These are phyloP conservation scores for Apophysomyces ossiformis DNA, from an alignment of 371 early-diverging fungal species.

Conservation along the genomic window DNA sequence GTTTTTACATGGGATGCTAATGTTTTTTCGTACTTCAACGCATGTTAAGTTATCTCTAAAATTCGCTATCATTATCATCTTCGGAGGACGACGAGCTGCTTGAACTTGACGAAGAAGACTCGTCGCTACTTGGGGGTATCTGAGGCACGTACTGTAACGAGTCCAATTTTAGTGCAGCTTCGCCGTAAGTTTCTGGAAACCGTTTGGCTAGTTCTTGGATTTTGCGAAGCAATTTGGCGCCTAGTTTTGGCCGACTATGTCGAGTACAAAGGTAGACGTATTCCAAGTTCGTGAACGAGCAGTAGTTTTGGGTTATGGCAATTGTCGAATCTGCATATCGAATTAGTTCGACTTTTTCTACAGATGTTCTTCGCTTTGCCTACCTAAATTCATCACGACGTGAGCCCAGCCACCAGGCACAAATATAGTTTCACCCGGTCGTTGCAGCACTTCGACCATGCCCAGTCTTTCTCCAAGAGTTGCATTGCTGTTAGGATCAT, in stretches of 20 bases:
- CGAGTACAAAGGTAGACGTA: constrained; percentile 74
- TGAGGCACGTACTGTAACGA: constrained; percentile 59
- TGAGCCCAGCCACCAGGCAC: constrained; percentile 89
- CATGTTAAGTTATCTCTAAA: neutral
- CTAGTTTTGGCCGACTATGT: constrained; percentile 72
- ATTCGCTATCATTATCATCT: constrained; percentile 22
- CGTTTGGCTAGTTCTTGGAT: constrained; percentile 47
- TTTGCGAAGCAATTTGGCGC: constrained; percentile 54
- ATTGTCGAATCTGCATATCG: constrained; percentile 67
- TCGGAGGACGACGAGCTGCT: constrained; percentile 20
- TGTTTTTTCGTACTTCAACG: neutral
- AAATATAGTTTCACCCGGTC: constrained; percentile 83
- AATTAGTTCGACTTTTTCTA: neutral
- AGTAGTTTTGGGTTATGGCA: constrained; percentile 86
- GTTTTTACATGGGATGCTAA: neutral
- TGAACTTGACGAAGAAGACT: constrained; percentile 40
- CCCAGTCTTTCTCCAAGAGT: constrained; percentile 64
- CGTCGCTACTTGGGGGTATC: constrained; percentile 57
- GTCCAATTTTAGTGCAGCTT: constrained; percentile 51
- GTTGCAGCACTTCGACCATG: constrained; percentile 77
- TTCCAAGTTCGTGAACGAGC: constrained; percentile 76
- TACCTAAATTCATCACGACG: constrained; percentile 83
- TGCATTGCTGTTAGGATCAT: constrained; percentile 27
- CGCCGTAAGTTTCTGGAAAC: constrained; percentile 42
- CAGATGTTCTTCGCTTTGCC: neutral